Evolutionary conservation across 352 stramenopile genomes (phyloP).

Genomic region (Globisporangium splendens): DNA sequence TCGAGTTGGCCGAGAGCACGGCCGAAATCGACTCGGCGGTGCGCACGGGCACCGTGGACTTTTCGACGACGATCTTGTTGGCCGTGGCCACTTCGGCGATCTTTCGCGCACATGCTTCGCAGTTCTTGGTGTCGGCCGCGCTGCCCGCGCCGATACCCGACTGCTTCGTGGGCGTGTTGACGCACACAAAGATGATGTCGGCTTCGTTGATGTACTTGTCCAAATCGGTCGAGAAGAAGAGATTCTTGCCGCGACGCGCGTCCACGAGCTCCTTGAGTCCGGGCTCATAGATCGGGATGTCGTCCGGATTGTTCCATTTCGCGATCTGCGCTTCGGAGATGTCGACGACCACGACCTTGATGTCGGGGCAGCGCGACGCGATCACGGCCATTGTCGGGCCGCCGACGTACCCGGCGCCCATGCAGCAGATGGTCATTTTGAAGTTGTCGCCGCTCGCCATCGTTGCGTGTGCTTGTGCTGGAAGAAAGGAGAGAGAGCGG

Average conservation of each 20-base stretch:
- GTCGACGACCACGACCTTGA: slow-evolving; percentile 98
- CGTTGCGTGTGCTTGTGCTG: not conserved
- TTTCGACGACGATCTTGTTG: slow-evolving; percentile 99
- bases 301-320: slow-evolving; percentile 94
- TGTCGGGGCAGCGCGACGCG: slow-evolving; percentile 94
- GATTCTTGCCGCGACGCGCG: slow-evolving; percentile 90
- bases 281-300: slow-evolving; percentile 99
- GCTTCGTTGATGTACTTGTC: slow-evolving; percentile 95
- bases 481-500: not conserved
- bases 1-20: slow-evolving; percentile 94
- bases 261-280: slow-evolving; percentile 96
- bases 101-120: slow-evolving; percentile 96
- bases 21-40: slow-evolving; percentile 96
- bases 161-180: slow-evolving; percentile 99
- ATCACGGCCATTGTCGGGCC: slow-evolving; percentile 99
- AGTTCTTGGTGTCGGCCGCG: slow-evolving; percentile 99
- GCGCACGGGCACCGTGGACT: slow-evolving; percentile 98
- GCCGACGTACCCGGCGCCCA: slow-evolving; percentile 98
- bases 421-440: slow-evolving; percentile 93
- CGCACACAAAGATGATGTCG: slow-evolving; percentile 99
- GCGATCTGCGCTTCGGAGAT: slow-evolving; percentile 95
- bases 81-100: slow-evolving; percentile 94
- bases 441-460: slow-evolving; percentile 33
- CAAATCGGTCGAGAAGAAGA: slow-evolving; percentile 99
- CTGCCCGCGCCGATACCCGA: slow-evolving; percentile 96